Conservation (phyloP, 108 stramenopile genomes). For the Aurantiochytrium sp. region DNA sequence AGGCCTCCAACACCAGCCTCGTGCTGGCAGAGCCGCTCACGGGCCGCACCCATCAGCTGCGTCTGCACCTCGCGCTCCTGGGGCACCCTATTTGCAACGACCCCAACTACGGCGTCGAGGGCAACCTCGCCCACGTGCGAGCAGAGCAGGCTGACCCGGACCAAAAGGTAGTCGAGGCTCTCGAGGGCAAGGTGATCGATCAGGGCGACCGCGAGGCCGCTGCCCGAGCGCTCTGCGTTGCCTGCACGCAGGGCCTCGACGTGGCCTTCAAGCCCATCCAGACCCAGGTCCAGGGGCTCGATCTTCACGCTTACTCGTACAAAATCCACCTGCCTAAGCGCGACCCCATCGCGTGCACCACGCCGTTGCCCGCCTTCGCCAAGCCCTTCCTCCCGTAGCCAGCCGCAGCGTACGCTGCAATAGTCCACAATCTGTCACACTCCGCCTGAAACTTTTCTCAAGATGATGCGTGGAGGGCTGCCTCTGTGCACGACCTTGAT, state of each 20-base stretch:
- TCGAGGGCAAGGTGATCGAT: not conserved
- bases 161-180: not conserved
- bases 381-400: not conserved
- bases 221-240: not conserved
- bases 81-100: slow-evolving; percentile 77
- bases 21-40: slow-evolving; percentile 70
- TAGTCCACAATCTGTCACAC: no score
- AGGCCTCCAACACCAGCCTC: slow-evolving; percentile 54
- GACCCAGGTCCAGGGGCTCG: not conserved
- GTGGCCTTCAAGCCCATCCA: slow-evolving; percentile 17
- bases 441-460: no score
- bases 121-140: not conserved
- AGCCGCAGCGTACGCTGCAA: no score
- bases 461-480: no score
- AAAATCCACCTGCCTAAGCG: not conserved
- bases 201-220: not conserved
- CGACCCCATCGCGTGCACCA: not conserved
- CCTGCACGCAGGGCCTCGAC: not conserved
- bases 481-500: no score
- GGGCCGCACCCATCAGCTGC: slow-evolving; percentile 83
- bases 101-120: slow-evolving; percentile 65
- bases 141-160: not conserved
- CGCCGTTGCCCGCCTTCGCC: not conserved
- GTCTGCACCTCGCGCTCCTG: slow-evolving; percentile 72
- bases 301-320: slow-evolving; percentile 2